A percentile compares a stretch with the other conserved stretches of the same genome.
These are phyloP conservation scores for Erucastrum elatum DNA, from an alignment of 345 rosid genomes.

Conservation along the genomic window DNA sequence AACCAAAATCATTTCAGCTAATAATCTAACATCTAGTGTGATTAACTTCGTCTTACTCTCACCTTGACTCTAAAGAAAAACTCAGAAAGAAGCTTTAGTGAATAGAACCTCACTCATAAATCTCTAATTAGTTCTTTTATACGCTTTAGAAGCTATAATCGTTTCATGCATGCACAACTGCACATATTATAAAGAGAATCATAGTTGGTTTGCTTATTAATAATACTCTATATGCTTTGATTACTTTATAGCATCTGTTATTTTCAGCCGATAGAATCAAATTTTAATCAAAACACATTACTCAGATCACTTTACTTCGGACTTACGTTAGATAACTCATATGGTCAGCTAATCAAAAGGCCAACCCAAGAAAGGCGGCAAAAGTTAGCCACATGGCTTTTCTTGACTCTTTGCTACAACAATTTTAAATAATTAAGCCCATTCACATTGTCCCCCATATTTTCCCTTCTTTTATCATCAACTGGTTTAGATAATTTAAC, in stretches of 20 bases:
- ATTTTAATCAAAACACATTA: background rate
- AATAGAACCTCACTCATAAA: slow-evolving; percentile 16
- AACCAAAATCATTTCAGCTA: slow-evolving; percentile 26
- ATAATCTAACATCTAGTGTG: background rate
- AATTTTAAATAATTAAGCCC: background rate
- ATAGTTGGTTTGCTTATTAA: background rate
- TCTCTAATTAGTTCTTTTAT: background rate
- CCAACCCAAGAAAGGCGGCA: slow-evolving; percentile 14
- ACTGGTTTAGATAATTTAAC: slow-evolving; percentile 7
- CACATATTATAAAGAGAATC: background rate
- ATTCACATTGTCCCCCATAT: slow-evolving; percentile 13
- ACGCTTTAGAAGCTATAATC: background rate
- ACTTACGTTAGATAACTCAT: background rate
- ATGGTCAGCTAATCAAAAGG: slow-evolving; percentile 14
- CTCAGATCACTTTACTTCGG: slow-evolving; percentile 16
- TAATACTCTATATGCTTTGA: background rate
- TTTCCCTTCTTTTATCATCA: slow-evolving; percentile 13
- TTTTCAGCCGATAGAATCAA: slow-evolving; percentile 3
- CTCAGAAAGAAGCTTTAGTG: slow-evolving; percentile 5
- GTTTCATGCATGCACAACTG: background rate
- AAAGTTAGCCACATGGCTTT: background rate
- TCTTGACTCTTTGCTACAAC: background rate
- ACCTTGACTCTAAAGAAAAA: background rate
- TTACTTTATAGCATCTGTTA: background rate
- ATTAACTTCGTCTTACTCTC: background rate